Percentiles rank a stretch among this genome's conserved stretches.
Evolutionary conservation across 345 rosid species (phyloP).

Genomic region (Triadica sebifera): DNA sequence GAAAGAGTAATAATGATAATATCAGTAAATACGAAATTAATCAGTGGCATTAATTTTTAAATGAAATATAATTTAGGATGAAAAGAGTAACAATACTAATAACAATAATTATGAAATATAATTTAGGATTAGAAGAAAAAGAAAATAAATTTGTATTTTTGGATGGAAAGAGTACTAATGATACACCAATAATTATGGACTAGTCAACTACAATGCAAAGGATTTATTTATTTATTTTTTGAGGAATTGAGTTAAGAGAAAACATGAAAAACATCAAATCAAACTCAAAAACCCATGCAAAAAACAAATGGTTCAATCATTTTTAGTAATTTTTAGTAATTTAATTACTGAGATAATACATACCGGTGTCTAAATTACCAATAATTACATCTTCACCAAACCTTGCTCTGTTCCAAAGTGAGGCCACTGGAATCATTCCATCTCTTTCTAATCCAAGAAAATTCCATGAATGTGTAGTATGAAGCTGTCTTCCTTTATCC

Average conservation of each 20-base stretch:
- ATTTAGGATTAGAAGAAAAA: too few relatives aligned
- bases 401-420: constrained; percentile 46
- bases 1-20: too few relatives aligned
- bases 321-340: too few relatives aligned
- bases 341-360: neutral
- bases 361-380: constrained; percentile 61
- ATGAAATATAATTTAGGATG: too few relatives aligned
- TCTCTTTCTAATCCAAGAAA: constrained; percentile 50
- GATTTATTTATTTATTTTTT: neutral
- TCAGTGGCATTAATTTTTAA: too few relatives aligned
- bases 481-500: constrained; percentile 44
- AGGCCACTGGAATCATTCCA: constrained; percentile 33
- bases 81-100: too few relatives aligned
- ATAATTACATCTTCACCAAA: constrained; percentile 57
- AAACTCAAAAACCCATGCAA: constrained; percentile 2
- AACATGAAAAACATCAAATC: constrained; percentile 12
- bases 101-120: too few relatives aligned
- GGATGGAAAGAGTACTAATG: too few relatives aligned
- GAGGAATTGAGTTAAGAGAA: neutral
- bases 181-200: neutral
- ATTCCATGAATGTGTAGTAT: constrained; percentile 63
- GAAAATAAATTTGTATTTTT: too few relatives aligned
- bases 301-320: neutral
- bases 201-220: neutral
- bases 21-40: too few relatives aligned